Percentiles rank a stretch among this genome's conserved stretches.
Evolutionary conservation across 1,139 yeast genomes (phyloP).

Genomic region (Protomyces arabidopsidicola): DNA sequence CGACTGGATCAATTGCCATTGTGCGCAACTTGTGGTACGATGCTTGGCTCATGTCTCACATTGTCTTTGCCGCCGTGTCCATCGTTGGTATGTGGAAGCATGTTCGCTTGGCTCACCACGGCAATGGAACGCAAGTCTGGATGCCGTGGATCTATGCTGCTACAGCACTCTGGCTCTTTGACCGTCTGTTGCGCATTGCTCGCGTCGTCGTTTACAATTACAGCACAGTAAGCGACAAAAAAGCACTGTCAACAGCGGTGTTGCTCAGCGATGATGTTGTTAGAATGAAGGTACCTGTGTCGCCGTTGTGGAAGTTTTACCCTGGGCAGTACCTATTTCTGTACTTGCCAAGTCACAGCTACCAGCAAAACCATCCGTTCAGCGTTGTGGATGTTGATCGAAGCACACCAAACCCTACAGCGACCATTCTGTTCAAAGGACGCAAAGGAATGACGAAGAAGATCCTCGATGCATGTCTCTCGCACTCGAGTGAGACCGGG

Average conservation of each 20-base stretch:
- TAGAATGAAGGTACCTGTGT: conserved; percentile 22
- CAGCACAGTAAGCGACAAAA: conserved; percentile 25
- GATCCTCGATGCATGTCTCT: conserved; percentile 14
- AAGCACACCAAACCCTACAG: not conserved
- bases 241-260: conserved; percentile 12
- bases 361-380: conserved; percentile 66
- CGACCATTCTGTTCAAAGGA: conserved; percentile 27
- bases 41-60: conserved; percentile 39
- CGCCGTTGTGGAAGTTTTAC: conserved; percentile 42
- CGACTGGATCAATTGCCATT: conserved; percentile 36
- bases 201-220: conserved; percentile 36
- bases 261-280: conserved; percentile 32
- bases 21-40: conserved; percentile 47
- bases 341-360: conserved; percentile 46
- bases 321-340: conserved; percentile 62
- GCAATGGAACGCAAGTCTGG: conserved; percentile 46
- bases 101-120: conserved; percentile 2
- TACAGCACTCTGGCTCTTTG: conserved; percentile 45
- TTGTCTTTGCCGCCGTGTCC: conserved; percentile 44
- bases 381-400: conserved; percentile 45
- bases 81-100: conserved; percentile 41
- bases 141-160: conserved; percentile 46
- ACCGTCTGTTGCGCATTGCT: conserved; percentile 41
- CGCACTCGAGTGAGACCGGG: not conserved
- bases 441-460: conserved; percentile 29